Conservation (phyloP, 1,284 basidiomycete genomes). For the Pholiota adiposa region DNA sequence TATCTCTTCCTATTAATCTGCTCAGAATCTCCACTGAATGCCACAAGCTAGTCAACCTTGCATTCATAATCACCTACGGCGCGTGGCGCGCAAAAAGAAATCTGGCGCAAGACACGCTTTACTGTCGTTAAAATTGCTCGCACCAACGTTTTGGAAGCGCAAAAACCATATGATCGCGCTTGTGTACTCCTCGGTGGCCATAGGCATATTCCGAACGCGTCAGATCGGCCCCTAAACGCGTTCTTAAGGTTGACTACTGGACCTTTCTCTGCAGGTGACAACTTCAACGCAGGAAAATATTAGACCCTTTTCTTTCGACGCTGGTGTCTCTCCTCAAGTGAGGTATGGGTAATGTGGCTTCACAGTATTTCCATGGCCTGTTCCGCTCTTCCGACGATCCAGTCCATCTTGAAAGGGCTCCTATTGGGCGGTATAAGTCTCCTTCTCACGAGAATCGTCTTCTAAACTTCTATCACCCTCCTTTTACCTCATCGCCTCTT, state of each 20-base stretch:
- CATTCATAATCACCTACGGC: background rate
- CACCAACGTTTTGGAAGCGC: constrained; percentile 2
- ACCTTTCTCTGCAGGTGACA: background rate
- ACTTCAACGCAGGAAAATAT: background rate
- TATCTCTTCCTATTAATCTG: background rate
- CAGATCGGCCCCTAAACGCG: constrained; percentile 3
- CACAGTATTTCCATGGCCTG: constrained; percentile 3
- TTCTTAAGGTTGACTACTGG: constrained; percentile 7
- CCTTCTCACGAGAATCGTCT: constrained; percentile 7
- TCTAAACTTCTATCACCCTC: constrained; percentile 14
- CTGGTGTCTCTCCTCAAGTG: background rate
- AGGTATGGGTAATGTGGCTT: background rate
- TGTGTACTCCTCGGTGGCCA: constrained; percentile 10
- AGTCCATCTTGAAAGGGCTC: constrained; percentile 19
- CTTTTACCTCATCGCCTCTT: constrained; percentile 17
- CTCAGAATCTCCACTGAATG: background rate
- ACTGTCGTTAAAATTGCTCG: background rate
- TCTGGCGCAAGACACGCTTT: background rate
- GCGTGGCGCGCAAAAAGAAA: background rate
- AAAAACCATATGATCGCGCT: constrained; percentile 5
- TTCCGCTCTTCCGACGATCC: constrained; percentile 18
- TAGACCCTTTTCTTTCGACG: background rate
- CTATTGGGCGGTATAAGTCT: constrained; percentile 19
- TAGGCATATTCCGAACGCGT: background rate
- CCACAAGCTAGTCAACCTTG: background rate